These are phyloP conservation scores for Lobosporangium transversale DNA, from an alignment of 192 early-diverging fungal genomes.

Conservation along the genomic window DNA sequence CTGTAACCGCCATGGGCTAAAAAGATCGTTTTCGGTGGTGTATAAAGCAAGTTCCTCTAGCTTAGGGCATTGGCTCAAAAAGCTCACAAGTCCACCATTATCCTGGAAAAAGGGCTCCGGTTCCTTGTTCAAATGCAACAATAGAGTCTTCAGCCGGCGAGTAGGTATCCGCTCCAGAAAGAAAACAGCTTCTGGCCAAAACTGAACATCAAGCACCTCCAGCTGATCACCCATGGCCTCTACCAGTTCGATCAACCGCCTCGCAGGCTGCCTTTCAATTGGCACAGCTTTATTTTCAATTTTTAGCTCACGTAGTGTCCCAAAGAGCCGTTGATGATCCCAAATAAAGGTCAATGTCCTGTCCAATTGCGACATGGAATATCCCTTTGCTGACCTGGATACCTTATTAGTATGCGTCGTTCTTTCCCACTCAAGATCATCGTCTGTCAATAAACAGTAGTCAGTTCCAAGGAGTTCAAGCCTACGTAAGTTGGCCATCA, in stretches of 20 bases:
- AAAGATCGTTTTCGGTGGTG: constrained; percentile 7
- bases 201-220: constrained; percentile 29
- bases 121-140: constrained; percentile 21
- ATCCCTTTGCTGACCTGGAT: background rate
- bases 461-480: constrained; percentile 39
- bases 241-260: constrained; percentile 27
- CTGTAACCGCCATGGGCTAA: constrained; percentile 26
- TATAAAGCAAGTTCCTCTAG: constrained; percentile 32
- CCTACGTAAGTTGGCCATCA: constrained; percentile 21
- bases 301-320: constrained; percentile 35
- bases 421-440: constrained; percentile 13
- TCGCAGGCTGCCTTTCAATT: background rate
- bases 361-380: constrained; percentile 16
- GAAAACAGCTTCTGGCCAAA: constrained; percentile 34
- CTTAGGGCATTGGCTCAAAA: constrained; percentile 17
- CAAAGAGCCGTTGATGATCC: constrained; percentile 38
- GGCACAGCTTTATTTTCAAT: constrained; percentile 23
- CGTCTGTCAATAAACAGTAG: constrained; percentile 14
- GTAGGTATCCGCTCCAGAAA: constrained; percentile 43
- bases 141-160: constrained; percentile 6
- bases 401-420: background rate
- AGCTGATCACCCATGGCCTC: constrained; percentile 47
- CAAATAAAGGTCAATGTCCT: constrained; percentile 34
- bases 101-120: constrained; percentile 17
- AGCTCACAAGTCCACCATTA: constrained; percentile 6